These are phyloP conservation scores for Agaricus subrufescens DNA, from an alignment of 768 basidiomycete species.

Conservation along the genomic window DNA sequence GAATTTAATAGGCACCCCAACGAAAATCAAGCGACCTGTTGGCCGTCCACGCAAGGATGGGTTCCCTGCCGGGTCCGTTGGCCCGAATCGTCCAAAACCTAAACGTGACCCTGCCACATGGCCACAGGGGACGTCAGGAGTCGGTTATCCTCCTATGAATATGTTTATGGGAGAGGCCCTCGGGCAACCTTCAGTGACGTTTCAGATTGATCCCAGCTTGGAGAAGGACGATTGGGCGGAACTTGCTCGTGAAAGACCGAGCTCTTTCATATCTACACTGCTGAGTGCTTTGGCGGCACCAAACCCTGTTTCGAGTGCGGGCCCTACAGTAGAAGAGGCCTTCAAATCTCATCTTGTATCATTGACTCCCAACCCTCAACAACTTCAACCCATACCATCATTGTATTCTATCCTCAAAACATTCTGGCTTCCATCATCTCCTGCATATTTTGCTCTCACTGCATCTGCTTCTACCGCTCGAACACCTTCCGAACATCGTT, in stretches of 20 bases:
- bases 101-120: constrained; percentile 16
- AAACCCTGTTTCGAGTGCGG: constrained; percentile 55
- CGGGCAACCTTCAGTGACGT: constrained; percentile 25
- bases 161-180: constrained; percentile 15
- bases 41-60: constrained; percentile 82
- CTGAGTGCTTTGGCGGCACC: constrained; percentile 57
- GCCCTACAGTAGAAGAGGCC: constrained; percentile 68
- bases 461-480: constrained; percentile 66
- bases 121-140: constrained; percentile 11
- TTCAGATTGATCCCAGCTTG: constrained; percentile 49
- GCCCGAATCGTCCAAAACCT: constrained; percentile 32
- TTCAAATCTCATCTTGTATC: constrained; percentile 75
- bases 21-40: constrained; percentile 72
- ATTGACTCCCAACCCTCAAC: constrained; percentile 43
- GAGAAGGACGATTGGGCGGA: constrained; percentile 63
- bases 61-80: constrained; percentile 69
- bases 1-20: constrained; percentile 27
- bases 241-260: constrained; percentile 49
- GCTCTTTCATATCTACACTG: constrained; percentile 52
- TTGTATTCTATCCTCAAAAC: constrained; percentile 77
- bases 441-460: constrained; percentile 71
- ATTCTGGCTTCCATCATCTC: constrained; percentile 80
- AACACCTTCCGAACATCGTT: constrained; percentile 68
- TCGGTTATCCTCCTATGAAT: constrained; percentile 7
- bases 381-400: constrained; percentile 54